Evolutionary conservation across 306 rosid genomes (phyloP).

Genomic region (Aeschynomene evenia): DNA sequence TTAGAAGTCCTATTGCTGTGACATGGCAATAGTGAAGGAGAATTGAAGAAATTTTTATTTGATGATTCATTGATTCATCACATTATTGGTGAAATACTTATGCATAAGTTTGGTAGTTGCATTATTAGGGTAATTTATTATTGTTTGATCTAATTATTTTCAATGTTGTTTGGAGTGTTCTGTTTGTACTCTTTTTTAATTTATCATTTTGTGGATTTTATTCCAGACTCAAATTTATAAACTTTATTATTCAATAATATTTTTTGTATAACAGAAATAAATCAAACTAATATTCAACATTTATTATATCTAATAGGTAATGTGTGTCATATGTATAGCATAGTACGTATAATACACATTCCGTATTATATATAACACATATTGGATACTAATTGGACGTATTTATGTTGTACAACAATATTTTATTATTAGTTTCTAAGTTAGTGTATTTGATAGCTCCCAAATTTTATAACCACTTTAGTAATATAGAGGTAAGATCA

Average conservation of each 20-base stretch:
- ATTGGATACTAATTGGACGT: too few species aligned
- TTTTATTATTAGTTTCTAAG: not conserved
- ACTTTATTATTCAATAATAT: too few species aligned
- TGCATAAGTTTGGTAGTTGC: not conserved
- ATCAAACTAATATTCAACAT: too few species aligned
- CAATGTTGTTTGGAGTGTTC: not conserved
- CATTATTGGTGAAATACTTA: constrained; percentile 10
- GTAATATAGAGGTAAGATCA: too few species aligned
- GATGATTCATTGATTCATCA: not conserved
- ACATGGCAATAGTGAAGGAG: constrained; percentile 44
- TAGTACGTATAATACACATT: too few species aligned
- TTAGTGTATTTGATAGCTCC: not conserved
- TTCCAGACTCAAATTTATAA: not conserved
- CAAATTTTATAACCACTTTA: too few species aligned
- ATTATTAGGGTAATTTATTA: not conserved
- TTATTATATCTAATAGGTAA: too few species aligned
- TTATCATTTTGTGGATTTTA: not conserved
- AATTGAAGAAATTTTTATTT: not conserved
- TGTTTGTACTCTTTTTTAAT: not conserved
- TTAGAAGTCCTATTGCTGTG: constrained; percentile 70
- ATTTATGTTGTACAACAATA: too few species aligned
- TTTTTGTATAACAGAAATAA: too few species aligned
- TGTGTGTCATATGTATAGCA: too few species aligned
- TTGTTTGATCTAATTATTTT: not conserved
- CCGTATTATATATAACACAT: too few species aligned